phyloP scores from a whole-genome alignment of 495 filamentous ascomycete species.

The Rostrohypoxylon terebratum region DNA sequence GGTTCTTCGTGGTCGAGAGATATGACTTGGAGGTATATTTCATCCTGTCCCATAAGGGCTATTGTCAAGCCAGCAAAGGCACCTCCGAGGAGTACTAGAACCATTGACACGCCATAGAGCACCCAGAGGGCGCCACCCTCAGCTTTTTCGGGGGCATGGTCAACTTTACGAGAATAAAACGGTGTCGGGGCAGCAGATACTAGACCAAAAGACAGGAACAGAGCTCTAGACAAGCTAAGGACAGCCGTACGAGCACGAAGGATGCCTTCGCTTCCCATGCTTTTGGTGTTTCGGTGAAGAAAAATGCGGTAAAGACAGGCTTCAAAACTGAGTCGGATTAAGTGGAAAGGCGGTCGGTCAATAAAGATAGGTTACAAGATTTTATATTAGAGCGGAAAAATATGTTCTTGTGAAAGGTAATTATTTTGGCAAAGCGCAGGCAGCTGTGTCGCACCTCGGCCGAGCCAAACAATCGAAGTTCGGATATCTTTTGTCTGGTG shows the following conservation, averaged over 20 bases:
- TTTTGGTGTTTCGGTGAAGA: constrained; percentile 12
- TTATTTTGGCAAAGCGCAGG: constrained; percentile 7
- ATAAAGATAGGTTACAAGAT: background rate
- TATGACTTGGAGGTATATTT: constrained; percentile 97
- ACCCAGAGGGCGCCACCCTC: constrained; percentile 59
- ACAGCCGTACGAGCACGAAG: constrained; percentile 53
- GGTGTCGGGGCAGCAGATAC: constrained; percentile 52
- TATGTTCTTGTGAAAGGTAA: constrained; percentile 7
- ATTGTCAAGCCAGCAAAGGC: constrained; percentile 98
- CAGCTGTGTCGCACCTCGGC: background rate
- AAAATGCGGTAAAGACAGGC: background rate
- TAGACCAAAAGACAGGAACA: constrained; percentile 55
- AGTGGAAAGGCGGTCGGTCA: background rate
- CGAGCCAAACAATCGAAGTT: no score
- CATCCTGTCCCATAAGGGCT: constrained; percentile 90
- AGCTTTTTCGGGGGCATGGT: constrained; percentile 53
- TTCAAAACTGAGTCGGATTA: constrained; percentile 5
- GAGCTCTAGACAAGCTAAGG: constrained; percentile 54
- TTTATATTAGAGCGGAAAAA: constrained; percentile 1
- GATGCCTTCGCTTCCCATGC: constrained; percentile 51
- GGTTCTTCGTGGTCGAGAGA: constrained; percentile 75
- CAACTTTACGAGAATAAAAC: constrained; percentile 40
- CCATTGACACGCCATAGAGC: constrained; percentile 56
- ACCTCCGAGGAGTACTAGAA: constrained; percentile 86
- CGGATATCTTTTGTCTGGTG: no score